Evolutionary conservation across 2,329 filamentous ascomycete species (phyloP), one percentile per base, ranked within the genome.

Genomic region (Tothia fuscella): DNA sequence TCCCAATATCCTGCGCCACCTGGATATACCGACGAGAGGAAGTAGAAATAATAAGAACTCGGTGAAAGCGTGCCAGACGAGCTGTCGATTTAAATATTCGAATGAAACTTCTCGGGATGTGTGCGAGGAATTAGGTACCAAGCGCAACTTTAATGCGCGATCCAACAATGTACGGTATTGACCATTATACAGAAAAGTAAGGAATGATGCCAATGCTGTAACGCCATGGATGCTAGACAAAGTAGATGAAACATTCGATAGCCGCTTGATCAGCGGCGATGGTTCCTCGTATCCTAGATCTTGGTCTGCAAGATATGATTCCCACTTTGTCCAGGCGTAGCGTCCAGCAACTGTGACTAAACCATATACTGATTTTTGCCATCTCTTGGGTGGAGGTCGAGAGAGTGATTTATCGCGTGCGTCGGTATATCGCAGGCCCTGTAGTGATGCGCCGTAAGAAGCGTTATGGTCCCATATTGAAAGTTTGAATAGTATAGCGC

Each of bases 1-100:
- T 16, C 75, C 71, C n/a, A 95, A 67, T 81, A 89, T 94, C 50
- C 88, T 74, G 44, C 86, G 76, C 91, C 91, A 98, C 49, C 87
- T 76, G 54, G 83, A 81, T 51, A 98, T 89, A 39, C 91, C 91
- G 31, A 98, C 83, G n/a, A 98, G 72, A 0, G 91, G 91, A n/a
- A 98, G 71, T 14, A 96, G 74, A 59, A 96, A 98, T 24, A 98
- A 74, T n/a, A 98, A 69, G 53, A 98, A 98, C 59, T 98, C 91
- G 20, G 91, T 98, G 54, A 98, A 94, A n/a, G 91, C 91, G 62
- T 98, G 91, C 91, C 91, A 98, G 28, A 98, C 91, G 9, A 98
- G 76, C 63, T 98, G 91, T 36, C 91, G 80, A 59, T 98, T 98
- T 38, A 96, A 75, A 55, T 95, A 96, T 63, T 98, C 91, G 57